Conservation (phyloP, 176 grass and related monocot genomes). For the Triticum turgidum region DNA sequence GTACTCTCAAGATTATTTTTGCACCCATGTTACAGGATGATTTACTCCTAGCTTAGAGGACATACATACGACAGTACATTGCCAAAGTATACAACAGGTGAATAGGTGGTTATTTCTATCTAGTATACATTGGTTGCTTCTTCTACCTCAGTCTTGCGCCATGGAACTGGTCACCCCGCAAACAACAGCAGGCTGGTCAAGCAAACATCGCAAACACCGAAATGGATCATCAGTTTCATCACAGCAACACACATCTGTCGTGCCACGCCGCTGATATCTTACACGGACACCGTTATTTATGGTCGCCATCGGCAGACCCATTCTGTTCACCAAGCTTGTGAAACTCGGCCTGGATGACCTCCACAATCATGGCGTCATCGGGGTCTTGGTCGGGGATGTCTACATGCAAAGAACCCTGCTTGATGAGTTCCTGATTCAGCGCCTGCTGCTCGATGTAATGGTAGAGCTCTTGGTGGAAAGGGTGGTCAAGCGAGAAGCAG, state of each 20-base stretch:
- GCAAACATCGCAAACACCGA: background rate
- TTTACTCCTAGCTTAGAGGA: background rate
- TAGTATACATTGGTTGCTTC: conserved; percentile 3
- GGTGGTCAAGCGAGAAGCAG: conserved; percentile 76
- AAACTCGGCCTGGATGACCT: conserved; percentile 73
- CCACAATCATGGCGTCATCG: conserved; percentile 53
- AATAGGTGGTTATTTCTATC: conserved; percentile 18
- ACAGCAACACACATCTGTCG: background rate
- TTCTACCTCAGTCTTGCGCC: conserved; percentile 9
- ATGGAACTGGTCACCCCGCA: conserved; percentile 19
- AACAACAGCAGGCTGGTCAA: conserved; percentile 13
- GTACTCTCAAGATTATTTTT: background rate
- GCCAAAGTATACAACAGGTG: conserved; percentile 11
- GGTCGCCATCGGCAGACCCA: conserved; percentile 15
- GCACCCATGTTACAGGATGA: conserved; percentile 6
- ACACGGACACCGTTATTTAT: background rate
- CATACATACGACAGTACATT: background rate
- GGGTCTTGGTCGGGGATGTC: conserved; percentile 71
- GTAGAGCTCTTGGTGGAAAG: conserved; percentile 89
- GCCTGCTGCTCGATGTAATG: conserved; percentile 75
- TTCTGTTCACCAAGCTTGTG: conserved; percentile 71
- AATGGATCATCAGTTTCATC: conserved; percentile 30
- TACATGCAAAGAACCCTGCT: conserved; percentile 73
- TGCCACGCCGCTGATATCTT: background rate
- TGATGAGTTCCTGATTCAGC: conserved; percentile 36